Percentiles rank a stretch among this genome's conserved stretches.
Conservation (phyloP, 257 asterid genomes). For the Paraleonurus japonicus region DNA sequence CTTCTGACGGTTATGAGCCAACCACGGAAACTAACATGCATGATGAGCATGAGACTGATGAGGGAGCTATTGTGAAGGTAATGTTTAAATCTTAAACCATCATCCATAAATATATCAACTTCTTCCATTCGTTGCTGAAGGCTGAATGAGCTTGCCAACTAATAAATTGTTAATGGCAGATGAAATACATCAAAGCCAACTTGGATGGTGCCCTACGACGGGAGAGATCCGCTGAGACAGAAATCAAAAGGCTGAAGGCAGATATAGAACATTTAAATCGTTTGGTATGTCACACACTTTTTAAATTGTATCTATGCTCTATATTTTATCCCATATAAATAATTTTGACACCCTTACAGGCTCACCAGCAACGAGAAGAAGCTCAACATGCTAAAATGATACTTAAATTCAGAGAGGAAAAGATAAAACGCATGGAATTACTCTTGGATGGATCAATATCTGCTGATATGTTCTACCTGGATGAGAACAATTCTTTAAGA, state of each 20-base stretch:
- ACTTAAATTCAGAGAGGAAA: slow-evolving; percentile 56
- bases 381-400: slow-evolving; percentile 47
- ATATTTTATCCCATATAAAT: slow-evolving; percentile 9
- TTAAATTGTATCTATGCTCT: neutral
- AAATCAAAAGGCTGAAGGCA: slow-evolving; percentile 49
- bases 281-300: slow-evolving; percentile 40
- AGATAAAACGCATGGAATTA: slow-evolving; percentile 50
- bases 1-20: slow-evolving; percentile 38
- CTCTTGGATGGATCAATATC: slow-evolving; percentile 47
- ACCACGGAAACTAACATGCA: slow-evolving; percentile 30
- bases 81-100: slow-evolving; percentile 6
- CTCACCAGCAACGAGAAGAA: slow-evolving; percentile 55
- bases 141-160: slow-evolving; percentile 22
- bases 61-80: slow-evolving; percentile 40
- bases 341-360: slow-evolving; percentile 36
- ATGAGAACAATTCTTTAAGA: slow-evolving; percentile 51
- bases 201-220: slow-evolving; percentile 51
- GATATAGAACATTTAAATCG: slow-evolving; percentile 49
- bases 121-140: slow-evolving; percentile 2
- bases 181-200: slow-evolving; percentile 38
- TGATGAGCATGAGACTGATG: slow-evolving; percentile 29
- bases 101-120: neutral
- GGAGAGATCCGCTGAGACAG: slow-evolving; percentile 51
- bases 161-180: slow-evolving; percentile 44
- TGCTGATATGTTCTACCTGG: slow-evolving; percentile 46